phyloP scores from a whole-genome alignment of 2,329 filamentous ascomycete genomes.

The Fusarium vanettenii region DNA sequence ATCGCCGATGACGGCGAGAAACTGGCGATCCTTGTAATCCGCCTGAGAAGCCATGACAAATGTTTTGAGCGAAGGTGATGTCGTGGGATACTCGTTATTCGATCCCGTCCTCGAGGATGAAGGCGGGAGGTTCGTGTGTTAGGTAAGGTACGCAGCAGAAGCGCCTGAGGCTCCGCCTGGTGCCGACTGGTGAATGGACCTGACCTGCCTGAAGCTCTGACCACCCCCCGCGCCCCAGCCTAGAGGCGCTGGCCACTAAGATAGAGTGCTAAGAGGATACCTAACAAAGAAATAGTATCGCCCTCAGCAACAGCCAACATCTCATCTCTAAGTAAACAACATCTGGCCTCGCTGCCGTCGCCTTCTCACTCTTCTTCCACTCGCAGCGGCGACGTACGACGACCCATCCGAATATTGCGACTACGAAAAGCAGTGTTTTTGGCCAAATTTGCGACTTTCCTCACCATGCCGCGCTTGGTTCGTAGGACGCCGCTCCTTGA shows the following conservation, averaged over 20 bases:
- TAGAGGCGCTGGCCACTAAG: slow-evolving; percentile 17
- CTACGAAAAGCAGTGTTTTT: neutral
- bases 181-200: slow-evolving; percentile 14
- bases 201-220: slow-evolving; percentile 39
- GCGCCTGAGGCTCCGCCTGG: slow-evolving; percentile 43
- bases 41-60: slow-evolving; percentile 62
- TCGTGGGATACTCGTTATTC: slow-evolving; percentile 10
- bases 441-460: neutral
- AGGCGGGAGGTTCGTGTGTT: slow-evolving; percentile 23
- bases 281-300: slow-evolving; percentile 30
- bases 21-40: slow-evolving; percentile 87
- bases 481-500: slow-evolving; percentile 83
- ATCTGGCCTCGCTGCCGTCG: slow-evolving; percentile 10
- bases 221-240: slow-evolving; percentile 40
- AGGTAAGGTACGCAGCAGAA: slow-evolving; percentile 14
- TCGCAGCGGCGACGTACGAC: neutral
- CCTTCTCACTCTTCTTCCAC: slow-evolving; percentile 3
- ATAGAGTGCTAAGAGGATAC: slow-evolving; percentile 30
- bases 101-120: slow-evolving; percentile 28
- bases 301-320: slow-evolving; percentile 32
- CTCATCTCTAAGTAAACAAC: slow-evolving; percentile 44
- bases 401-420: neutral
- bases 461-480: slow-evolving; percentile 78
- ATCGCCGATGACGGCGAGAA: slow-evolving; percentile 97
- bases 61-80: slow-evolving; percentile 1